phyloP scores from a whole-genome alignment of 176 grass and related monocot genomes.

The Elaeis guineensis region DNA sequence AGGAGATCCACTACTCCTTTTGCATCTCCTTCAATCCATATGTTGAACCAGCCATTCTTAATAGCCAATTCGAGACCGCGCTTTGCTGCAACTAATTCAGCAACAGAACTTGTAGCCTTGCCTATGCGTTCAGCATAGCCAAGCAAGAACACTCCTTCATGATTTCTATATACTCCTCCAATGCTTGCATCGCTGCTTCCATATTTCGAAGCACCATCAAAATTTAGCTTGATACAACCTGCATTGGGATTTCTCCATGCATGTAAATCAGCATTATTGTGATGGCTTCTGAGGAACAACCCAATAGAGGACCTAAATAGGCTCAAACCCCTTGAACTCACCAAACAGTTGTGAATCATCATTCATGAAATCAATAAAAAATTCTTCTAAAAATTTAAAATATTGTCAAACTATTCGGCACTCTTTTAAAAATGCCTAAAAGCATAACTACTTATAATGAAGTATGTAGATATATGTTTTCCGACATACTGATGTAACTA shows the following conservation, averaged over 20 bases:
- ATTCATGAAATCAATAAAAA: neutral
- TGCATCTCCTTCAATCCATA: slow-evolving; percentile 57
- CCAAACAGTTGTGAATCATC: neutral
- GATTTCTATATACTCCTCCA: slow-evolving; percentile 63
- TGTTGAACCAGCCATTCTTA: slow-evolving; percentile 32
- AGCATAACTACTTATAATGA: too few species aligned
- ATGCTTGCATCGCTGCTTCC: slow-evolving; percentile 52
- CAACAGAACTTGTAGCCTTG: slow-evolving; percentile 43
- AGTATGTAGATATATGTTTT: too few species aligned
- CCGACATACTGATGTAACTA: too few species aligned
- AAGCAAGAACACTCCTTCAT: slow-evolving; percentile 58
- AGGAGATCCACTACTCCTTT: slow-evolving; percentile 34
- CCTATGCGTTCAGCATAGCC: slow-evolving; percentile 68
- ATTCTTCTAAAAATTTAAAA: too few species aligned
- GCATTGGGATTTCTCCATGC: slow-evolving; percentile 50
- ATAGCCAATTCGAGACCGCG: slow-evolving; percentile 52
- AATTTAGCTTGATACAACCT: slow-evolving; percentile 70
- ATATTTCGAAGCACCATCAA: slow-evolving; percentile 62
- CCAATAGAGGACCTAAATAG: neutral
- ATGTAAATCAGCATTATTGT: neutral
- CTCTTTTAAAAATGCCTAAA: too few species aligned
- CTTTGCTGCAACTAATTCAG: slow-evolving; percentile 46
- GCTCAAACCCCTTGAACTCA: neutral
- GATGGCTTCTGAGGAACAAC: neutral
- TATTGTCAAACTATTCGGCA: too few species aligned